Evolutionary conservation across 2,329 filamentous ascomycete genomes (phyloP).

Genomic region (Xylariaceae sp.): DNA sequence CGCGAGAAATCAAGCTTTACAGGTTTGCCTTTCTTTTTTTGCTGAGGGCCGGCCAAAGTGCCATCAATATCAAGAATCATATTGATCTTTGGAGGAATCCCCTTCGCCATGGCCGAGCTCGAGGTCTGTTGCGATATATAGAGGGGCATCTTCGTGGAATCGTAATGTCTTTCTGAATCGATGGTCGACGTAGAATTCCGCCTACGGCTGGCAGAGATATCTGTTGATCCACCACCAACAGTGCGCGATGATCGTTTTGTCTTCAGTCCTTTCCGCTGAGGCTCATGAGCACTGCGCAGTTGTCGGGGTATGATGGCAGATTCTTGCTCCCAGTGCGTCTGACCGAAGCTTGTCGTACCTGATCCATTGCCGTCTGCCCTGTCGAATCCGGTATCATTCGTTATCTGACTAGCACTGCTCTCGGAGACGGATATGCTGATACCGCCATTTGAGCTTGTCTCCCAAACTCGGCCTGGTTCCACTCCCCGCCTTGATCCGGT

Average conservation of each 20-base stretch:
- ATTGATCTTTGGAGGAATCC: conserved; percentile 47
- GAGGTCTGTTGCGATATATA: conserved; percentile 60
- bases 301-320: conserved; percentile 44
- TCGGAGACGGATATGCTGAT: conserved; percentile 47
- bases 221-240: conserved; percentile 33
- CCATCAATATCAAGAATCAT: conserved; percentile 47
- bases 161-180: conserved; percentile 48
- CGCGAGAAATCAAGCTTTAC: conserved; percentile 48
- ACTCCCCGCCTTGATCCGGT: conserved; percentile 33
- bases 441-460: conserved; percentile 40
- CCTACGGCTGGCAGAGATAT: conserved; percentile 45
- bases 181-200: conserved; percentile 55
- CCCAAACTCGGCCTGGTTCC: conserved; percentile 36
- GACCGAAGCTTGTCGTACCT: conserved; percentile 25
- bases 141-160: conserved; percentile 54
- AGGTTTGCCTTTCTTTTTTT: conserved; percentile 49
- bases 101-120: conserved; percentile 57
- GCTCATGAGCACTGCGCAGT: conserved; percentile 23
- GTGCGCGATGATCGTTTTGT: conserved; percentile 26
- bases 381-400: conserved; percentile 28
- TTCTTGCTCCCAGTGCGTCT: conserved; percentile 44
- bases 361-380: conserved; percentile 26
- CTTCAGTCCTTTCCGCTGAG: conserved; percentile 18
- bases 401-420: conserved; percentile 36
- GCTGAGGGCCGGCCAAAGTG: conserved; percentile 22